Percentiles rank a stretch among this genome's conserved stretches.
Conservation (phyloP, 1,284 basidiomycete species). For the Cryptococcus jaspeensis region DNA sequence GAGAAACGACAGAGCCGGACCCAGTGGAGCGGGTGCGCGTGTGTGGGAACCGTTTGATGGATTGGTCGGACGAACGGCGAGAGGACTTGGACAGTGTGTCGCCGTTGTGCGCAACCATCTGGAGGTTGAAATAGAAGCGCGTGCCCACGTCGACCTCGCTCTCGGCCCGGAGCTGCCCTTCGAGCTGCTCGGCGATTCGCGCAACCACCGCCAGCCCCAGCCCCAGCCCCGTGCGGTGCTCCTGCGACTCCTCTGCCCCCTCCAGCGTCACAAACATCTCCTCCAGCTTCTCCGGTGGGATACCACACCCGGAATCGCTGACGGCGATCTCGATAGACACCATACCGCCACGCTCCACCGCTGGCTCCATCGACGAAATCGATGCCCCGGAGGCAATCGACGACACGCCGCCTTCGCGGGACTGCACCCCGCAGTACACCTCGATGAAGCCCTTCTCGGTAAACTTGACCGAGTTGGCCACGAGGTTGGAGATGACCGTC, state of each 20-base stretch:
- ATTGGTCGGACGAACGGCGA: not conserved
- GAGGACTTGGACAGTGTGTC: constrained; percentile 3
- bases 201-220: constrained; percentile 78
- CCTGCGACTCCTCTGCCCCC: constrained; percentile 65
- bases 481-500: constrained; percentile 78
- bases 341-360: constrained; percentile 13
- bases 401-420: constrained; percentile 9
- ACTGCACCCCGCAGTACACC: constrained; percentile 59
- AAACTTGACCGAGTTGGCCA: constrained; percentile 82
- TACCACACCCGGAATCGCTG: constrained; percentile 76
- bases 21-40: constrained; percentile 17
- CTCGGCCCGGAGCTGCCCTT: constrained; percentile 75
- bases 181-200: constrained; percentile 76
- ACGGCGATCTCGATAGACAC: constrained; percentile 71
- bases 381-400: not conserved
- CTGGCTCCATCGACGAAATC: not conserved
- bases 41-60: constrained; percentile 3
- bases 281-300: constrained; percentile 68
- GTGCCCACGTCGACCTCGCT: constrained; percentile 70
- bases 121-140: constrained; percentile 57
- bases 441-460: constrained; percentile 66
- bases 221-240: constrained; percentile 51
- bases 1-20: constrained; percentile 18
- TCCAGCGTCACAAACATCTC: constrained; percentile 84
- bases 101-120: constrained; percentile 29